Evolutionary conservation across 192 early-diverging fungal genomes (phyloP).

Genomic region (Lunasporangiospora selenospora): DNA sequence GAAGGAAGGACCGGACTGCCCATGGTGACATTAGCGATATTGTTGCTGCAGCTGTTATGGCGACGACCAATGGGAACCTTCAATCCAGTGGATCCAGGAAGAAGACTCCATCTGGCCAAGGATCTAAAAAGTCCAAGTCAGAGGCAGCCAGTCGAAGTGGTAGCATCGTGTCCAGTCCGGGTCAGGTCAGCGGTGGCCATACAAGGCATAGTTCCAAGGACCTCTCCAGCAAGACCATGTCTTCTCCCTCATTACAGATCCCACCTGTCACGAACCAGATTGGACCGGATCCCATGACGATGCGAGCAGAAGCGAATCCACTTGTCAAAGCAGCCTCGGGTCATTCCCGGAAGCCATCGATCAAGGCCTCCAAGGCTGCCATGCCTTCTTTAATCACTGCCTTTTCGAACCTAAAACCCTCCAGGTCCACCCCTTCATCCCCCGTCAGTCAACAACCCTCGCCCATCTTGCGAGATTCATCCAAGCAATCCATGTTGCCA

Average conservation of each 20-base stretch:
- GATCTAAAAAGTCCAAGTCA: slow-evolving; percentile 10
- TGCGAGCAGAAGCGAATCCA: too few species aligned
- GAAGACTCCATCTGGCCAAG: slow-evolving; percentile 23
- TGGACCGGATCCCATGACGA: too few species aligned
- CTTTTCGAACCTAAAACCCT: slow-evolving; percentile 38
- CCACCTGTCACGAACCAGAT: too few species aligned
- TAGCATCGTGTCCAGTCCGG: too few species aligned
- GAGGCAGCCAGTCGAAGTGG: too few species aligned
- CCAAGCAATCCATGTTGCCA: too few species aligned
- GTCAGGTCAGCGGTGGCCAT: too few species aligned
- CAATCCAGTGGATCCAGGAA: slow-evolving; percentile 38
- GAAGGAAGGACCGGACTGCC: slow-evolving; percentile 12
- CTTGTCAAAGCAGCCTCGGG: too few species aligned
- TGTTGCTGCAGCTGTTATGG: slow-evolving; percentile 41
- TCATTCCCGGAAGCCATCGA: slow-evolving; percentile 27
- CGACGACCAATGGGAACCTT: slow-evolving; percentile 20
- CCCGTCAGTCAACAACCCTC: slow-evolving; percentile 10
- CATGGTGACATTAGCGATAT: slow-evolving; percentile 42
- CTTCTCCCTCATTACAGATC: too few species aligned
- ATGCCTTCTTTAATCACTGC: slow-evolving; percentile 48
- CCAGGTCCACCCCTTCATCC: slow-evolving; percentile 30
- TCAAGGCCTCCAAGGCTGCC: slow-evolving; percentile 42
- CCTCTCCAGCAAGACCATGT: too few species aligned
- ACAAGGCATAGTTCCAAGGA: too few species aligned
- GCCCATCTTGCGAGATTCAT: too few species aligned